Percentiles rank a stretch among this genome's conserved stretches.
These are phyloP conservation scores for Phenoliferia sp. DNA, from an alignment of 1,284 basidiomycete genomes.

Conservation along the genomic window DNA sequence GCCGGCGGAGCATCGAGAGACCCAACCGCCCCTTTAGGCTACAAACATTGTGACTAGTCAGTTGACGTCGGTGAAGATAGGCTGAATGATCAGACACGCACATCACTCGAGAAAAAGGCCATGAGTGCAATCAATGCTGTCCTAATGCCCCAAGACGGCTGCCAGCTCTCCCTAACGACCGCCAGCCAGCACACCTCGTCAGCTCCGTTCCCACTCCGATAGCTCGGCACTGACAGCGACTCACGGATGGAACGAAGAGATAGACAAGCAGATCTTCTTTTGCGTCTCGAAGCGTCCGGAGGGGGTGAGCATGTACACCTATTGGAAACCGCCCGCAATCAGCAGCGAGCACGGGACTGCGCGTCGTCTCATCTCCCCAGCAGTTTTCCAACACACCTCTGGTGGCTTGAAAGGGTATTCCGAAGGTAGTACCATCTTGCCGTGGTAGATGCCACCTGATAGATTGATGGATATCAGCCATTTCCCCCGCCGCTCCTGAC, in stretches of 20 bases:
- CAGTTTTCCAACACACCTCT: slow-evolving; percentile 28
- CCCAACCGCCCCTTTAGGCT: slow-evolving; percentile 83
- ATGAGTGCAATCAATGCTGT: slow-evolving; percentile 43
- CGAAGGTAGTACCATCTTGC: slow-evolving; percentile 37
- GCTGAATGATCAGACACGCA: not conserved
- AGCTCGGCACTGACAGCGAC: not conserved
- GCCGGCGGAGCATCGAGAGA: slow-evolving; percentile 73
- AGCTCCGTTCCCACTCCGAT: not conserved
- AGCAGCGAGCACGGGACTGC: not conserved
- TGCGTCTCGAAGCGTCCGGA: slow-evolving; percentile 43
- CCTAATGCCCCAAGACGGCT: slow-evolving; percentile 44
- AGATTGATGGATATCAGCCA: not conserved
- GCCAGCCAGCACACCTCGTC: not conserved
- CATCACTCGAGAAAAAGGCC: slow-evolving; percentile 37
- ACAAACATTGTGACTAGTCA: not conserved
- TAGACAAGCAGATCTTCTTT: slow-evolving; percentile 35
- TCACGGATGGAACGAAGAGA: slow-evolving; percentile 42
- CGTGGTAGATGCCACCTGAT: slow-evolving; percentile 30
- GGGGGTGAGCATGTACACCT: slow-evolving; percentile 40
- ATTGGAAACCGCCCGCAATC: not conserved
- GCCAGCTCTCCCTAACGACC: slow-evolving; percentile 40
- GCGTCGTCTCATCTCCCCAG: not conserved
- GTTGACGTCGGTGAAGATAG: too few relatives aligned
- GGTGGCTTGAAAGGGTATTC: slow-evolving; percentile 46
- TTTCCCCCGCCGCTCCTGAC: not conserved